These are phyloP conservation scores for Synchytrium microbalum DNA, from an alignment of 371 early-diverging fungal genomes.

Conservation along the genomic window DNA sequence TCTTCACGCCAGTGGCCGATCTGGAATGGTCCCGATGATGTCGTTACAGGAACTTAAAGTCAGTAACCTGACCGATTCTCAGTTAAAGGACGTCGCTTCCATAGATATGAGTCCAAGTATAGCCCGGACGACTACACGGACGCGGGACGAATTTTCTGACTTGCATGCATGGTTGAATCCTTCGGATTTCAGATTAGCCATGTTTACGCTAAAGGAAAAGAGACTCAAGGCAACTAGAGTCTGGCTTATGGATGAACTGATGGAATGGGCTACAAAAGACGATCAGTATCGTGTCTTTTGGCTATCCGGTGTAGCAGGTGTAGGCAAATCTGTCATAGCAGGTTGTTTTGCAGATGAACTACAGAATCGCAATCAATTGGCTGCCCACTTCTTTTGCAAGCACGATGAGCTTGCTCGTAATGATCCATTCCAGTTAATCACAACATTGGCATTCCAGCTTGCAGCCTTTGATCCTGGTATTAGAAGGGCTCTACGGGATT, in stretches of 20 bases:
- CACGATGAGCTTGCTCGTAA: background rate
- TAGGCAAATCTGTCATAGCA: background rate
- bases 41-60: too few species aligned
- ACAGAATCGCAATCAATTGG: background rate
- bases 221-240: too few species aligned
- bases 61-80: too few species aligned
- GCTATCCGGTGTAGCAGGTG: background rate
- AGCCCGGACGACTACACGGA: too few species aligned
- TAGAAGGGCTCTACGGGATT: background rate
- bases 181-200: too few species aligned
- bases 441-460: background rate
- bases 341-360: background rate
- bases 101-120: too few species aligned
- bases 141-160: too few species aligned
- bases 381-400: background rate
- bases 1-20: too few species aligned
- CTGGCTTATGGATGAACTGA: background rate
- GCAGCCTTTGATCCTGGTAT: background rate
- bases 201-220: too few species aligned
- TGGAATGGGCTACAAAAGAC: background rate
- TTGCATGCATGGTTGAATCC: too few species aligned
- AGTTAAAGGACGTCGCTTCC: too few species aligned
- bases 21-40: too few species aligned
- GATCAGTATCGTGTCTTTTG: background rate
- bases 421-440: background rate